A percentile compares a stretch with the other conserved stretches of the same genome.
Evolutionary conservation across 2,329 filamentous ascomycete genomes (phyloP).

Genomic region (Clonostachys byssicola): DNA sequence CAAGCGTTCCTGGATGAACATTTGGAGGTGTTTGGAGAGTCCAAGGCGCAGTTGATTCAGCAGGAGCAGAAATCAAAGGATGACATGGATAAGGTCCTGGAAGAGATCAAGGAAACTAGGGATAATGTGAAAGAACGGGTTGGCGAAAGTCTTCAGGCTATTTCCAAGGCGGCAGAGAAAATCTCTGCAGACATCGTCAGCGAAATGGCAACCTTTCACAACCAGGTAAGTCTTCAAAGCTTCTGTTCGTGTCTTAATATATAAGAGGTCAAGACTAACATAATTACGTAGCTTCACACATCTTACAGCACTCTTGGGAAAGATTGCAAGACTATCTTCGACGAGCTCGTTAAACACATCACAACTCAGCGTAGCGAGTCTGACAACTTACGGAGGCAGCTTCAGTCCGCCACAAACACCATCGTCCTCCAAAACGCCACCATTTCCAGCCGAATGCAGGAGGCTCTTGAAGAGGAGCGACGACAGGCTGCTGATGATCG

Average conservation of each 20-base stretch:
- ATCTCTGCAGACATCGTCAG: conserved; percentile 87
- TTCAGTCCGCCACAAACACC: conserved; percentile 65
- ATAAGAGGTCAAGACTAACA: conserved; percentile 5
- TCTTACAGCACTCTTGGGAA: conserved; percentile 82
- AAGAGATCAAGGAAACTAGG: conserved; percentile 86
- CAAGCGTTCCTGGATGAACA: conserved; percentile 69
- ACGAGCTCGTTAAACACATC: conserved; percentile 72
- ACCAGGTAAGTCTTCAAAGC: conserved; percentile 39
- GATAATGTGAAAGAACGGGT: conserved; percentile 85
- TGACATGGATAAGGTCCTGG: conserved; percentile 85
- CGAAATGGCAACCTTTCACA: conserved; percentile 82
- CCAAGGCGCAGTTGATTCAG: conserved; percentile 62
- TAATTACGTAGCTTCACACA: conserved; percentile 57
- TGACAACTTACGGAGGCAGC: conserved; percentile 65
- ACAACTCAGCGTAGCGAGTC: conserved; percentile 74
- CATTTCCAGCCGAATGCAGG: conserved; percentile 62
- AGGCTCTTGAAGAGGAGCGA: conserved; percentile 73
- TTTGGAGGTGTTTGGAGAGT: conserved; percentile 61
- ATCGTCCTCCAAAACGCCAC: conserved; percentile 65
- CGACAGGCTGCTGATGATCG: conserved; percentile 69
- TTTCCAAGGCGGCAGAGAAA: conserved; percentile 79
- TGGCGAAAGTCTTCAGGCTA: conserved; percentile 76
- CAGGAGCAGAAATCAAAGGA: conserved; percentile 69
- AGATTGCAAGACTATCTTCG: conserved; percentile 83
- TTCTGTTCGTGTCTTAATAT: not conserved